Evolutionary conservation across 371 early-diverging fungal genomes (phyloP).

Genomic region (Mortierella sp.): DNA sequence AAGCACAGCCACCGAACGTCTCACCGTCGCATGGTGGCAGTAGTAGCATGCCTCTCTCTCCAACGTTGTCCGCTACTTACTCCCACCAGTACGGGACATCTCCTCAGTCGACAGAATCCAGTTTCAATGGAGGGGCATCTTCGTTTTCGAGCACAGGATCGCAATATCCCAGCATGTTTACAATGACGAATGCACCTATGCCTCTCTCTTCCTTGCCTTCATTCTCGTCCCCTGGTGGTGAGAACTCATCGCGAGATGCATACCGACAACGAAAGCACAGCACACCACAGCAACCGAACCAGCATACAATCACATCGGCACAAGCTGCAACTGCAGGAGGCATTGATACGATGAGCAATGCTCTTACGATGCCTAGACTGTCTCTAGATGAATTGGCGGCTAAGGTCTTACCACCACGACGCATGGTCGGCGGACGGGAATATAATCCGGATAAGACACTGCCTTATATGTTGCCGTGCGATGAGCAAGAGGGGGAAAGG

Average conservation of each 20-base stretch:
- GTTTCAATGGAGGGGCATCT: conserved; percentile 19
- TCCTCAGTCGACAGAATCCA: conserved; percentile 22
- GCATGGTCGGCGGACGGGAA: conserved; percentile 40
- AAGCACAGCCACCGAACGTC: background rate
- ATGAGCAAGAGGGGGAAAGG: conserved; percentile 53
- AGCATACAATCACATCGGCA: background rate
- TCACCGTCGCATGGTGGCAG: conserved; percentile 3
- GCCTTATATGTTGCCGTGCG: conserved; percentile 53
- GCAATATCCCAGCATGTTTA: conserved; percentile 27
- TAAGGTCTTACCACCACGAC: conserved; percentile 37
- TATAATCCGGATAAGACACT: conserved; percentile 49
- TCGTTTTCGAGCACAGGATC: conserved; percentile 45
- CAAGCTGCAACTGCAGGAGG: too few species aligned
- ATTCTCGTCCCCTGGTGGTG: conserved; percentile 11
- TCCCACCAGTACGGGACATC: conserved; percentile 8
- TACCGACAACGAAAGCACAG: background rate
- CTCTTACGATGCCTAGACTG: conserved; percentile 17
- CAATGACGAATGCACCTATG: conserved; percentile 37
- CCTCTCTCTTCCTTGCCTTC: conserved; percentile 31
- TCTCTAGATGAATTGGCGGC: conserved; percentile 37
- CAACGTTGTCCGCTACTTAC: background rate
- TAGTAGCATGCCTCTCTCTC: conserved; percentile 1
- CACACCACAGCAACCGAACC: background rate
- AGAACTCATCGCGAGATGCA: background rate
- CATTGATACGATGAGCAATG: background rate